These are phyloP conservation scores for Earliella scabrosa DNA, from an alignment of 1,284 basidiomycete genomes.

Conservation along the genomic window DNA sequence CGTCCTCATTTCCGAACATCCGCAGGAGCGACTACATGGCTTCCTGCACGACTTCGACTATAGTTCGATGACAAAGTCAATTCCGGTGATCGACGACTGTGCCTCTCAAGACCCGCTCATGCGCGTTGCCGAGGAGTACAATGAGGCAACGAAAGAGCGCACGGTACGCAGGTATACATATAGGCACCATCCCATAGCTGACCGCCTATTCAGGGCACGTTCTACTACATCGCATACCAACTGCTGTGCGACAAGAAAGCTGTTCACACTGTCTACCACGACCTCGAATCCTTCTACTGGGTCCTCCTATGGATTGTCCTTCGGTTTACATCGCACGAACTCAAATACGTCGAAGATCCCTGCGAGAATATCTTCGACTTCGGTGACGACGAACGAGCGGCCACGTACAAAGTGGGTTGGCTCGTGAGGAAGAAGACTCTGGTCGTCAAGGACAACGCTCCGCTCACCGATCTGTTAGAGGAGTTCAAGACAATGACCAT, in stretches of 20 bases:
- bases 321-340: conserved; percentile 1
- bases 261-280: conserved; percentile 3
- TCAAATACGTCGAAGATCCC: not conserved
- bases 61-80: conserved; percentile 5
- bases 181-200: not conserved
- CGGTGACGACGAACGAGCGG: not conserved
- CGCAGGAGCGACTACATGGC: not conserved
- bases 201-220: conserved; percentile 2
- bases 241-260: not conserved
- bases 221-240: conserved; percentile 14
- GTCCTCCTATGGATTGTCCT: conserved; percentile 14
- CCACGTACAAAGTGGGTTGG: not conserved
- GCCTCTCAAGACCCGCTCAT: not conserved
- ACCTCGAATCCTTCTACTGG: conserved; percentile 19
- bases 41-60: conserved; percentile 25
- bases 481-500: not conserved
- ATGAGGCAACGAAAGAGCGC: not conserved
- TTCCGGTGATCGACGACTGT: not conserved
- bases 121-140: not conserved
- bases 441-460: conserved; percentile 1
- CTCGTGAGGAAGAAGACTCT: not conserved
- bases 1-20: conserved; percentile 11
- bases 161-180: not conserved
- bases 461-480: not conserved
- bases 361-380: conserved; percentile 1